phyloP scores from a whole-genome alignment of 1,284 basidiomycete species.

The Coniferiporia weirii region DNA sequence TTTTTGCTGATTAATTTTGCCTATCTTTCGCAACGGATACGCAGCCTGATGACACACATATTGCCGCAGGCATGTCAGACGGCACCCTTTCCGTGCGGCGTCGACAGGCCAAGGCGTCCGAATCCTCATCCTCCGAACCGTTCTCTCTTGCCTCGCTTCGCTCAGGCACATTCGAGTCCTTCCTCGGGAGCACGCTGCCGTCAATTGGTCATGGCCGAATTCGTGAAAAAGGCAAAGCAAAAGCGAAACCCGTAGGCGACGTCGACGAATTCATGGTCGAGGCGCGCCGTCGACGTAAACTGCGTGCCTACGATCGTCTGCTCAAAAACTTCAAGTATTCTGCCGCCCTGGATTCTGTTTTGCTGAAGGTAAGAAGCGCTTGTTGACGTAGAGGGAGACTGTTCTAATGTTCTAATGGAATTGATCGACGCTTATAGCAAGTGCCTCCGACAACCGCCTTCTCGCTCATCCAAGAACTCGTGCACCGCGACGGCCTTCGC shows the following conservation, averaged over 20 bases:
- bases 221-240: conserved; percentile 41
- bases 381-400: background rate
- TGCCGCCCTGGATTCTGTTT: conserved; percentile 86
- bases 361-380: conserved; percentile 65
- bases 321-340: conserved; percentile 94
- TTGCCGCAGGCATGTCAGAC: conserved; percentile 95
- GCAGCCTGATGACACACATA: conserved; percentile 93
- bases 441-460: conserved; percentile 84
- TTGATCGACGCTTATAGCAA: conserved; percentile 38
- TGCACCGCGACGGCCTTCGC: conserved; percentile 86
- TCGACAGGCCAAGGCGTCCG: conserved; percentile 71
- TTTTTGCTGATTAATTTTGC: background rate
- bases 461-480: conserved; percentile 89
- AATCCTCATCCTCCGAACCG: conserved; percentile 41
- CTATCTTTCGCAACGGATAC: background rate
- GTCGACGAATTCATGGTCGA: conserved; percentile 73
- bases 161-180: conserved; percentile 67
- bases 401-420: background rate
- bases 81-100: conserved; percentile 89
- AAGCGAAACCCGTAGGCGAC: conserved; percentile 46
- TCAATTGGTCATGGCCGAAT: conserved; percentile 52
- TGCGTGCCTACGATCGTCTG: conserved; percentile 86
- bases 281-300: conserved; percentile 62
- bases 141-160: conserved; percentile 43
- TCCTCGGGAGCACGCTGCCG: conserved; percentile 55